Evolutionary conservation across 129 eudicot species (phyloP), one percentile per base, ranked within the genome.

Genomic region (Pulicaria dysenterica): DNA sequence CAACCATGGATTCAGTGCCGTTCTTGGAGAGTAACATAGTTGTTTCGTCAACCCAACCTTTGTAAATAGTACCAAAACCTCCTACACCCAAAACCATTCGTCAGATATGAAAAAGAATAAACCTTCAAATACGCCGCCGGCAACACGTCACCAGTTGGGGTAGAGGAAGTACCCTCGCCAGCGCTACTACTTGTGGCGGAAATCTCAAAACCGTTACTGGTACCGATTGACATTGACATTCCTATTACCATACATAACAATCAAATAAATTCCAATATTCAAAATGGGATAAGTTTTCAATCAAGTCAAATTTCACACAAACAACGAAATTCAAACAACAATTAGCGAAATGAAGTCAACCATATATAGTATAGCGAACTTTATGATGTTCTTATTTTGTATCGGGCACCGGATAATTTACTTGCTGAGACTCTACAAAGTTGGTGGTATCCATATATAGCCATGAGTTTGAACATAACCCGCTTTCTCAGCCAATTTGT

Each of bases 401-500:
- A 65, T 67, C 39, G 39, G 48, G 76, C 40, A 4, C 34, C 64
- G 31, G 54, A 43, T 38, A 63, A 19, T 24, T 24, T 24, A 49
- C 16, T 58, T 48, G 14, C 54, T 39, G 17, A 65, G 45, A 58
- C 14, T 67, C 83, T 83, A 85, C 67, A 93, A 70, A 63, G 96
- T 89, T 6, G 98, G 98, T 19, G 98, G 98, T 49, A 89, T 84
- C 98, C 98, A 93, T 67, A 87, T 84, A 57, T 93, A 93, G 47
- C 96, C 96, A 40, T 93, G 98, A 13, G 98, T 93, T 72, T 93
- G 98, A 73, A 85, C 96, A 70, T 83, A 93, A 54, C 98, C 98
- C 0, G 85, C 90, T 51, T 53, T 85, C 72, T 87, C 82, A 6
- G 86, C 84, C 83, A 93, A 78, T 64, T 85, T 69, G 71, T 93